Percentiles rank a stretch among this genome's conserved stretches.
These are phyloP conservation scores for Fragaria iinumae DNA, from an alignment of 306 rosid species.

Conservation along the genomic window DNA sequence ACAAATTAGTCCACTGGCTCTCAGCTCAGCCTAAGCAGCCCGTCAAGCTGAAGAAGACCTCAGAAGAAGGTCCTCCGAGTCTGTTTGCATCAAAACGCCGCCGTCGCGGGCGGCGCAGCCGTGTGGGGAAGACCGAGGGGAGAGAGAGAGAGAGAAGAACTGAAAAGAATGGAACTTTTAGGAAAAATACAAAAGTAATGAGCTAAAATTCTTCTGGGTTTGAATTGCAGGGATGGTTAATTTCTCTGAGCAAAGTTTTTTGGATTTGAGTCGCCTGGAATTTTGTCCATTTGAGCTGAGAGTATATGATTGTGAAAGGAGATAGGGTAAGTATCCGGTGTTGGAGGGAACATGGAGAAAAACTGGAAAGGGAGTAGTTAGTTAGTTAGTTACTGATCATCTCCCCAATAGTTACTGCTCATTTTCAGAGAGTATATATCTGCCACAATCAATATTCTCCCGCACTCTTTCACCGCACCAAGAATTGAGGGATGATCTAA, in stretches of 20 bases:
- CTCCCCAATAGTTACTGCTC: too few relatives aligned
- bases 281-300: neutral
- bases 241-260: neutral
- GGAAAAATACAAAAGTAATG: neutral
- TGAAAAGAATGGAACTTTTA: neutral
- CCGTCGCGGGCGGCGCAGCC: conserved; percentile 11
- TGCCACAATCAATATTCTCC: too few relatives aligned
- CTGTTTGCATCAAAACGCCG: neutral
- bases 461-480: too few relatives aligned
- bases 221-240: neutral
- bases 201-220: neutral
- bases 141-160: neutral
- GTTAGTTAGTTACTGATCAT: too few relatives aligned
- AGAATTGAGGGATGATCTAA: too few relatives aligned
- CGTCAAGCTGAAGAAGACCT: neutral
- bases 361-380: too few relatives aligned
- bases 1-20: neutral
- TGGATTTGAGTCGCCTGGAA: neutral
- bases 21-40: neutral
- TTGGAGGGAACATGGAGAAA: too few relatives aligned
- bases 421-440: too few relatives aligned
- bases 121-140: neutral
- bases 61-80: neutral
- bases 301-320: too few relatives aligned
- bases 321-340: too few relatives aligned